Evolutionary conservation across 2,329 filamentous ascomycete genomes (phyloP).

Genomic region (Canariomyces notabilis): DNA sequence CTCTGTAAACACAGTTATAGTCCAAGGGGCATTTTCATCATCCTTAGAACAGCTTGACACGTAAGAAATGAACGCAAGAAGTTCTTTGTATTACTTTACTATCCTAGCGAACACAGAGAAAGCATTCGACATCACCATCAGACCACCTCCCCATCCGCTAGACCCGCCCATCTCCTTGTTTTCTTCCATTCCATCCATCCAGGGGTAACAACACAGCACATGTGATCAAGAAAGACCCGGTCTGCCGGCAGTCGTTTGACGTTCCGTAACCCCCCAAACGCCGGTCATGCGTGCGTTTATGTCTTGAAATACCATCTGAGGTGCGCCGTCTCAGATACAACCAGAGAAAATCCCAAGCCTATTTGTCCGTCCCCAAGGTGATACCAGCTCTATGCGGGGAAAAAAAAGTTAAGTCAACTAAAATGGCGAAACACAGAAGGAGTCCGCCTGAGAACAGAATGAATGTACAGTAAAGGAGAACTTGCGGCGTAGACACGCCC

Average conservation of each 20-base stretch:
- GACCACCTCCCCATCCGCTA: not conserved
- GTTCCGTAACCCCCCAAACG: constrained; percentile 13
- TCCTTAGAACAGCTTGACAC: too few species aligned
- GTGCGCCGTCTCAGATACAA: constrained; percentile 7
- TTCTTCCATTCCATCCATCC: not conserved
- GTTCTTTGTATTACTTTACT: constrained; percentile 1
- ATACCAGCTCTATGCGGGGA: constrained; percentile 21
- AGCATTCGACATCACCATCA: constrained; percentile 3
- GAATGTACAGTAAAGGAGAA: constrained; percentile 19
- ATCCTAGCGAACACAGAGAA: not conserved
- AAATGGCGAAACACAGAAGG: constrained; percentile 16
- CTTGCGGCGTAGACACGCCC: not conserved
- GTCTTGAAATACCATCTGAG: constrained; percentile 11
- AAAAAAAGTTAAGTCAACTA: constrained; percentile 11
- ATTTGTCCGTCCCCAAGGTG: constrained; percentile 1
- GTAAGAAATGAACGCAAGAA: too few species aligned
- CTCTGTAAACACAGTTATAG: too few species aligned
- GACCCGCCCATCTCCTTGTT: not conserved
- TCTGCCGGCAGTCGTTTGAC: not conserved
- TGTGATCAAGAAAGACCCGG: constrained; percentile 2
- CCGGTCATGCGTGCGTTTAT: constrained; percentile 22
- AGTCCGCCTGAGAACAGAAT: constrained; percentile 11
- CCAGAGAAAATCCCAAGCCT: constrained; percentile 6
- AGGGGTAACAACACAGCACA: not conserved
- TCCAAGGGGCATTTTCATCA: too few species aligned